Evolutionary conservation across 441 rosid genomes (phyloP), one percentile per base, ranked within the genome.

Genomic region (Eutrema salsugineum): DNA sequence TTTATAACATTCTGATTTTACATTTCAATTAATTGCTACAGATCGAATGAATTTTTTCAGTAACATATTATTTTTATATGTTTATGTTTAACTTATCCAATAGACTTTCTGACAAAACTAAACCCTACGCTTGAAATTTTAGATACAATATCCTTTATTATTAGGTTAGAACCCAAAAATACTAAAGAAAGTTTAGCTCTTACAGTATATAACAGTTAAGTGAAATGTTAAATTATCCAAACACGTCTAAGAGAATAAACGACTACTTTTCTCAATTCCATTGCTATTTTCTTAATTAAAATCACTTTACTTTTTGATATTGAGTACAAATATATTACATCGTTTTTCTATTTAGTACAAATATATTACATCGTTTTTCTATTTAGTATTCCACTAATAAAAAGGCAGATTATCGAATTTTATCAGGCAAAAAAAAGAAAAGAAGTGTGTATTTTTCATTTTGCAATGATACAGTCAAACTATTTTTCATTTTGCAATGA

Each of bases 401-500:
- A 51, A 27, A 6, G 11, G 2, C 36, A 51, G 57, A 1, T 4
- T 30, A 51, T 51, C 8, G 14, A 3, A 6, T 14, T 51, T 27
- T 51, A 51, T 51, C 28, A 27, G 57, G 14, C 17, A 49, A 14
- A 51, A 6, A 19, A 19, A 33, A 24, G 4, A 47, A 2, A 42
- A 42, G 14, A 12, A 11, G 1, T 36, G 40, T 36, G 3, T 43
- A 32, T 32, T 55, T 56, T 44, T 55, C 44, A 38, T 54, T 54
- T 54, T 67, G 71, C 42, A 11, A 4, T 36, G 40, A 36, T 12
- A 4, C 42, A 28, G 30, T 68, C 28, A 68, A 55, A 43, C 9
- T 43, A 32, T 32, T 55, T 56, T 44, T 55, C 44, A 38, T 54
- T 54, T 54, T 67, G 71, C 42, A 54, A 40, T 51, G 50, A 66